Base-by-base conservation (phyloP, 805 yeast genomes). In the Nakazawaea molendinolei region DNA sequence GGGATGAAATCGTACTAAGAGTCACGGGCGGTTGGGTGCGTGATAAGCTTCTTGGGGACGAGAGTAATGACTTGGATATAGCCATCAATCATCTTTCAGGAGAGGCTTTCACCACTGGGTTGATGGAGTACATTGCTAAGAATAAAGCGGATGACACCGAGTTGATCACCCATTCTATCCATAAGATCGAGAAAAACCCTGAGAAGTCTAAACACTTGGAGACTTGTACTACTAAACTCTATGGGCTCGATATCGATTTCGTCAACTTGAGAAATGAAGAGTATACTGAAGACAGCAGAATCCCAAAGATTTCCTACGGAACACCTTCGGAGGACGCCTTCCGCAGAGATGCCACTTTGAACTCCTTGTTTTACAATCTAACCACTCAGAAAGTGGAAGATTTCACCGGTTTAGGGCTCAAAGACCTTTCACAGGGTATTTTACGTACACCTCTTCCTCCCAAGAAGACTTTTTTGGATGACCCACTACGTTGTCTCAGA, bases 11-110 rank as follows among this genome's bases (percentile, higher is more conserved):
- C 8, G 79, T 70, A 29, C 65, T 84, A 10, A 58, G 98, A 42
- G 84, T 92, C 46, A 89, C 97, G 0, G 98, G 98, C 23, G 98
- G 98, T 0, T 90, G 98, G 98, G 98, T 92, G 3, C 71, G 98
- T 48, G 98, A 92, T 56, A 92, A 92, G 59, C 63, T 92, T 20
- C 63, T 92, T 21, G 95, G 95, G 0, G 68, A 70, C 31, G 76
- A 74, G 16, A 79, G 90, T 28, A 78, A 90, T 51, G 99, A 92
- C 55, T 65, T 92, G 21, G 99, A 92, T 50, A 85, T 92, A 32
- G 97, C 97, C 5, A 76, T 92, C 32, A 87, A 92, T 56, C 67
- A 67, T 37, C 60, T 86, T 51, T 74, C 95, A 0, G 99, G 99
- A 1, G 87, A 83, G 49, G 77, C 76, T 23, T 90, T 92, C 60